Base-by-base conservation (phyloP, 2,329 filamentous ascomycete species). In the Orbilia quercus region DNA sequence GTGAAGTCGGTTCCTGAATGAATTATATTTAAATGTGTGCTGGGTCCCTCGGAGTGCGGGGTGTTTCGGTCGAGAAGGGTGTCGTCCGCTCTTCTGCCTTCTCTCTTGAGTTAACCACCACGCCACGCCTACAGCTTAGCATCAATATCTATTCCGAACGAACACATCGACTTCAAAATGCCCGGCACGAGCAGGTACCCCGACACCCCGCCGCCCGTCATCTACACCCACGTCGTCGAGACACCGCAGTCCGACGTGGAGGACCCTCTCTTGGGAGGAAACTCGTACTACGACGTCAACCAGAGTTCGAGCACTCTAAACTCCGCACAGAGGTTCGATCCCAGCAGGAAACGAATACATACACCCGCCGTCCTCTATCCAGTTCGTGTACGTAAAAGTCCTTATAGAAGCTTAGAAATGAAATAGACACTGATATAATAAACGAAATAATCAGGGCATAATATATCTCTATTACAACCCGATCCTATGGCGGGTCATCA, bases 391-490 rank as follows among this genome's bases (percentile, higher is more conserved):
- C 34, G 60, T 48, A 3, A 16, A 58, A 5, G n/a, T n/a, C n/a
- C n/a, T n/a, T n/a, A n/a, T n/a, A n/a, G n/a, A n/a, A n/a, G n/a
- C n/a, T n/a, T n/a, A n/a, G n/a, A n/a, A n/a, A n/a, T n/a, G n/a
- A n/a, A n/a, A n/a, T n/a, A n/a, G n/a, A n/a, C n/a, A n/a, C n/a
- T n/a, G n/a, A n/a, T n/a, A n/a, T n/a, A n/a, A n/a, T n/a, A n/a
- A n/a, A n/a, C n/a, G n/a, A n/a, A n/a, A n/a, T n/a, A n/a, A n/a
- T n/a, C 54, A 74, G 70, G 70, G 70, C 12, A 74, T 74, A 50
- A 44, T 74, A 28, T 74, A 74, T 40, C 63, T 74, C n/a, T 69
- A 69, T 48, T 67, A 69, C 55, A 74, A 74, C 36, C 70, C 70
- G 9, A 38, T 74, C 1, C 57, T 74, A 40, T 74, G 62, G 63